Conservation (phyloP, 495 filamentous ascomycete species). For the Xylaria bambusicola region DNA sequence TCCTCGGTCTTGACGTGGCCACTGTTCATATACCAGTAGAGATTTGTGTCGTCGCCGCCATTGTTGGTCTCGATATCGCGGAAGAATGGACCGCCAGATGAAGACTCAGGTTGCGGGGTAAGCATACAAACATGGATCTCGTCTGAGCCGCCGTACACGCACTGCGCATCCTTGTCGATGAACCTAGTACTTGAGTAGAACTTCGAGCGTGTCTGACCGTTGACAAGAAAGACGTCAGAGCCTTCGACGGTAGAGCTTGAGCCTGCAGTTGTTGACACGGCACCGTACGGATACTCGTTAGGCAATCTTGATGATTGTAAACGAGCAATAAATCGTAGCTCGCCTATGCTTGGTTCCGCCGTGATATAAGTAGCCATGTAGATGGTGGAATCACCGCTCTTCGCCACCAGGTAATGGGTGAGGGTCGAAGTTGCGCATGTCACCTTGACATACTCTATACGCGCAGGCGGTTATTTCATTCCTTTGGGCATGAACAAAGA, state of each 20-base stretch:
- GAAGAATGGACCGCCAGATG: constrained; percentile 61
- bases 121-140: constrained; percentile 55
- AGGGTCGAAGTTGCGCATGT: constrained; percentile 61
- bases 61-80: constrained; percentile 69
- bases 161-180: constrained; percentile 67
- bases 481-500: not conserved
- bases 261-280: constrained; percentile 51
- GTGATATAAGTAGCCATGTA: constrained; percentile 67
- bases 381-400: constrained; percentile 58
- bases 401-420: constrained; percentile 65
- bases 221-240: constrained; percentile 62
- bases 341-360: constrained; percentile 59
- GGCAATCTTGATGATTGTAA: constrained; percentile 58
- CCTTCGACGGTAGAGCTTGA: constrained; percentile 58
- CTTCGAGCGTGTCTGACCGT: constrained; percentile 65
- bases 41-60: constrained; percentile 55
- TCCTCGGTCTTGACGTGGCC: constrained; percentile 64
- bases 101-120: constrained; percentile 52
- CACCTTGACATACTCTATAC: constrained; percentile 58
- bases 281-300: constrained; percentile 54
- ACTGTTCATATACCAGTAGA: constrained; percentile 73
- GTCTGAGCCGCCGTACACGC: constrained; percentile 51
- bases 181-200: constrained; percentile 69
- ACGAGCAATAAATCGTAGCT: constrained; percentile 66
- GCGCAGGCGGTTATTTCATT: constrained; percentile 8